Evolutionary conservation across 345 rosid species (phyloP).

Genomic region (Populus ilicifolia): DNA sequence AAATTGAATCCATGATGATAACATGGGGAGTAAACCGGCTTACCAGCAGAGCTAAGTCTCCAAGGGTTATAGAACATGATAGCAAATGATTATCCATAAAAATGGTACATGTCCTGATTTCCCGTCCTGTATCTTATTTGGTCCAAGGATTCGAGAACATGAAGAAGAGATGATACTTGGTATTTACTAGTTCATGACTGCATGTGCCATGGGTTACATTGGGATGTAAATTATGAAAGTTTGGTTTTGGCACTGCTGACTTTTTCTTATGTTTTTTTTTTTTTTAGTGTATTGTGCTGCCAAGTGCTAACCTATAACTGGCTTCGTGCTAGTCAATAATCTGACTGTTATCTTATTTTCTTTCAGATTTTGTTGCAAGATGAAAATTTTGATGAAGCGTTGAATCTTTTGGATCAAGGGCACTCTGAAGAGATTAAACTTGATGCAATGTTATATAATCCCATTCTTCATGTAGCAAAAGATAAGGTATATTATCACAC

Average conservation of each 20-base stretch:
- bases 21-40: no score
- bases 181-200: not conserved
- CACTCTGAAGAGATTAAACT: slow-evolving; percentile 41
- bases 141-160: not conserved
- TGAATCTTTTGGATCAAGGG: slow-evolving; percentile 52
- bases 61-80: no score
- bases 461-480: slow-evolving; percentile 50
- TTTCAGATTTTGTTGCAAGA: slow-evolving; percentile 51
- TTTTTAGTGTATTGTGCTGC: no score
- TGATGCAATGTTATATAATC: slow-evolving; percentile 59
- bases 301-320: not conserved
- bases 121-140: no score
- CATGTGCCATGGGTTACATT: not conserved
- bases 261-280: no score
- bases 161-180: not conserved
- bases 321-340: not conserved
- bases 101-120: no score
- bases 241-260: not conserved
- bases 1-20: no score
- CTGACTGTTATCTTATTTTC: slow-evolving; percentile 13
- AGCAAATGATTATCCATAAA: no score
- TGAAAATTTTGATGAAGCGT: slow-evolving; percentile 47
- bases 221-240: no score
- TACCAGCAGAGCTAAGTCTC: no score
- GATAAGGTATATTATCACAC: slow-evolving; percentile 38